Evolutionary conservation across 495 filamentous ascomycete species (phyloP).

Genomic region (Xylaria acuta): DNA sequence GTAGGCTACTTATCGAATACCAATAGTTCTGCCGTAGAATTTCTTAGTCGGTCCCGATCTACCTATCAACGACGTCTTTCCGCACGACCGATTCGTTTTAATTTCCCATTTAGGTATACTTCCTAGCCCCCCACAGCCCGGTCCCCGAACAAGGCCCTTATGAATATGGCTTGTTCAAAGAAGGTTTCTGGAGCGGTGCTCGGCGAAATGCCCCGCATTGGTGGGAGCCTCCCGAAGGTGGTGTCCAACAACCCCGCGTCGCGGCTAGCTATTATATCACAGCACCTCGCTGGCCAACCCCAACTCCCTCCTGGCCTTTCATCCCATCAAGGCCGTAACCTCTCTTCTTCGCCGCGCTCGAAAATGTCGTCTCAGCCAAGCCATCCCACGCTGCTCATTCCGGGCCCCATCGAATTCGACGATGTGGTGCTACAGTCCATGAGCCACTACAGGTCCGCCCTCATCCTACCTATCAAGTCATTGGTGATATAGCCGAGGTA

Average conservation of each 20-base stretch:
- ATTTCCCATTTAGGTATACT: constrained; percentile 22
- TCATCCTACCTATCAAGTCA: not conserved
- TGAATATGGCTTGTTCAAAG: constrained; percentile 42
- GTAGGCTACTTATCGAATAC: not conserved
- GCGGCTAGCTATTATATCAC: constrained; percentile 78
- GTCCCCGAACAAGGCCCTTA: constrained; percentile 8
- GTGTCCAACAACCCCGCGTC: constrained; percentile 65
- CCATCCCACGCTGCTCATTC: constrained; percentile 88
- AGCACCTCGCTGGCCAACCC: constrained; percentile 70
- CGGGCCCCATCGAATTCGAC: constrained; percentile 97
- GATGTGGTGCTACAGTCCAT: constrained; percentile 95
- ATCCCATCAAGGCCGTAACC: constrained; percentile 42
- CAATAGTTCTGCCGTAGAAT: constrained; percentile 10
- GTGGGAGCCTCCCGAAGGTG: constrained; percentile 30
- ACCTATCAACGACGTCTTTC: constrained; percentile 11
- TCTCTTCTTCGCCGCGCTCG: constrained; percentile 38
- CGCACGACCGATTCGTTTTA: not conserved
- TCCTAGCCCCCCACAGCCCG: not conserved
- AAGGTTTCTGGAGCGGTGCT: constrained; percentile 39
- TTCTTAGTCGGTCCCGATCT: constrained; percentile 16
- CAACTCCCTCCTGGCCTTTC: constrained; percentile 62
- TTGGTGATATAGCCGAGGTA: not conserved
- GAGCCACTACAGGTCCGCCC: constrained; percentile 87
- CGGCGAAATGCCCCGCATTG: constrained; percentile 51
- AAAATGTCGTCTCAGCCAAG: constrained; percentile 81